Evolutionary conservation across 805 yeast genomes (phyloP), one percentile per base, ranked within the genome.

Genomic region (Kodamaea restingae): DNA sequence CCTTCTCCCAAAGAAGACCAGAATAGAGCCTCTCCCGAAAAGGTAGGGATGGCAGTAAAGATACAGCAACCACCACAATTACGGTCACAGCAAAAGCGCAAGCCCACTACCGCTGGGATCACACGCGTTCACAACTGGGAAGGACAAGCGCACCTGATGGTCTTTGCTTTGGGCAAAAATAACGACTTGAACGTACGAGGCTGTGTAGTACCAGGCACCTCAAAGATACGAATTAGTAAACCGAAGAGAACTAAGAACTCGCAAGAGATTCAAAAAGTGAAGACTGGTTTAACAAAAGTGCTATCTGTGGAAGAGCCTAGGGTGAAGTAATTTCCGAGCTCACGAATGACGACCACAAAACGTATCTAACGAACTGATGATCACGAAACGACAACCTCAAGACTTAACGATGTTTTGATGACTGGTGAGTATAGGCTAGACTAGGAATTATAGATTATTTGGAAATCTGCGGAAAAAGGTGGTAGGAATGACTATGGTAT

Each of bases 141-240:
- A 3, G 32, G 32, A 4, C 28, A 32, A 20, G 25, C 33, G 15
- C 44, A 45, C 12, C 32, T 42, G 32, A 34, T 42, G 40, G 47
- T 46, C 7, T 46, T 43, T 27, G 34, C 44, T 4, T 14, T 42
- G 18, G 46, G 41, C 20, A 35, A 39, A 17, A 36, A 46, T 36
- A 35, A 40, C 15, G 34, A 37, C 32, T 36, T 46, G 36, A 36
- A 30, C 14, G 37, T 40, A 18, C 42, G 45, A 18, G 40, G 39
- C 32, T n/a, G 28, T 4, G 40, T 32, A 18, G 42, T 46, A 5
- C 47, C 49, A 15, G 49, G 49, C n/a, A 43, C 47, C 3, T 46
- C 47, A 15, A 46, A 35, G 12, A 36, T 46, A 12, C 44, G 40
- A 35, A 39, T 43, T 15, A 28, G 12, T 32, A 35, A 32, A 27